Base-by-base conservation (phyloP, 257 asterid genomes). In the Salvia rosmarinus region DNA sequence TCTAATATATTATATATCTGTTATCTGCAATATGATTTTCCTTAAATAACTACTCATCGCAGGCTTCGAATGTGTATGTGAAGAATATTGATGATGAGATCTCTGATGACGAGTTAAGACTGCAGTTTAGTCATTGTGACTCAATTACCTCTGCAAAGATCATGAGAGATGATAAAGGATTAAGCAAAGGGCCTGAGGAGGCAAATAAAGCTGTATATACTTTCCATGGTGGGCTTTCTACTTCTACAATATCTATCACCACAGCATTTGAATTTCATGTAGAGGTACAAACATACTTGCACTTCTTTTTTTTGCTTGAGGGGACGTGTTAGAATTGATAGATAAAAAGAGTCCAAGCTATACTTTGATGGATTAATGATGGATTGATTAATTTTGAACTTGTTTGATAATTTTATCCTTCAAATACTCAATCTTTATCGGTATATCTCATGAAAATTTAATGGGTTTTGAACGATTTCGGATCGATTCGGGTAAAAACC, bases 51-150 rank as follows among this genome's bases (percentile, higher is more conserved):
- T 65, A 25, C 21, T 46, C 35, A 30, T 74, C 63, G 55, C 84
- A 92, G 98, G 95, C 83, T 58, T 83, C 93, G 19, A 92, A 92
- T 82, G 91, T 92, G 49, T 92, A 85, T 64, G 91, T 92, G 72
- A 92, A 92, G 82, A 92, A 92, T 74, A 87, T 92, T 66, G 88
- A 83, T 68, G 93, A 89, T 66, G 89, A 73, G 2, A 80, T 87
- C 37, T 84, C 85, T 55, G 97, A 90, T 69, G 89, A 85, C 19
- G 91, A 90, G 74, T 78, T 90, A 78, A 80, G 81, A 64, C 85
- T 83, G 64, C 80, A 76, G 68, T 92, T 92, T 59, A 87, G 89
- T 74, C 72, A 61, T 42, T 92, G 96, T 83, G 98, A 96, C 32
- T 75, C 82, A 34, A 88, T 90, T 70, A 90, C 90, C 58, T 92